Base-by-base conservation (phyloP, 208 protist species). In the Endotrypanum monterogeii region DNA sequence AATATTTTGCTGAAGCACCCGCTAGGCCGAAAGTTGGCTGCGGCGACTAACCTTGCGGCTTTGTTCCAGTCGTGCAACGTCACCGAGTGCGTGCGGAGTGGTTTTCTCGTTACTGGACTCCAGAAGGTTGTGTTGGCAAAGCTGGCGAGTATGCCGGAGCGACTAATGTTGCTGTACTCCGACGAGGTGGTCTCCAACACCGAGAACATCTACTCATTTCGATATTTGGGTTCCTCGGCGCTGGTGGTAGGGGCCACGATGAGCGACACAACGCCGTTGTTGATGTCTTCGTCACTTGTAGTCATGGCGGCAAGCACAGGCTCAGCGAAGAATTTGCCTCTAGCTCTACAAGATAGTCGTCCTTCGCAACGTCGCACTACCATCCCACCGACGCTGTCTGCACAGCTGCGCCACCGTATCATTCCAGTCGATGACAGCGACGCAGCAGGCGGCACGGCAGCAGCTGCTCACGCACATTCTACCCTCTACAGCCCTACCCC, bases 1-100 rank as follows among this genome's bases (percentile, higher is more conserved):
- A 90, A 97, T 50, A 92, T 95, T 73, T 78, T 97, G 56, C 82
- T 95, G 44, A 84, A 86, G 54, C 93, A 97, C 78, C 90, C 93
- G 14, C 83, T 97, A 41, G 93, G 93, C 32, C 83, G 80, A 41
- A 90, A 88, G 70, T 82, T 97, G 28, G 90, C 90, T 39, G 88
- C 83, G 41, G 90, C 89, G 4, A 95, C 90, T 23, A 95, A 94
- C 80, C 79, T 97, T 35, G 83, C 89, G 6, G 81, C 82, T 8
- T 83, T 97, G 48, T 92, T 92, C 54, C 85, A 93, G 46, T 89
- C 84, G 0, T 84, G 84, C 67, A 94, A 94, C 80, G 84, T 95
- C 20, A 89, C 78, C 9, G 89, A 95, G 73, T 93, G 90, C 66
- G 84, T 97, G 62, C 82, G 79, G 39, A 89, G 92, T 74, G 93